These are phyloP conservation scores for Arthrobotrys sphaeroides DNA, from an alignment of 2,329 filamentous ascomycete species.

Conservation along the genomic window DNA sequence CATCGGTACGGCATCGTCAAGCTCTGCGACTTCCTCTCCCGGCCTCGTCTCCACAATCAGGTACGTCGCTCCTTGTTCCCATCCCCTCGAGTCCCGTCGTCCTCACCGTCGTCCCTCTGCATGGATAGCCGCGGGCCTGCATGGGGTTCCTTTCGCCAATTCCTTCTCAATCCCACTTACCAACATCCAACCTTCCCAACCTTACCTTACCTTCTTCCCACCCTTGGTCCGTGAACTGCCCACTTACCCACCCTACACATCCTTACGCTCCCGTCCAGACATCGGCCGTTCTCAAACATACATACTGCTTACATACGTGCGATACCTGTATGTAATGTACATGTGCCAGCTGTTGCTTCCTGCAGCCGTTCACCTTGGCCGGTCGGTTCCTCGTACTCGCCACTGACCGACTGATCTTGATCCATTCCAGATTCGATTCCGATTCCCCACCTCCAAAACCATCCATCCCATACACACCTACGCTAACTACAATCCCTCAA, in stretches of 20 bases:
- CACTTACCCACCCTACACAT: no score
- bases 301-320: background rate
- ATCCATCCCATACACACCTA: background rate
- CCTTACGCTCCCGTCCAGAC: no score
- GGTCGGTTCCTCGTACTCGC: slow-evolving; percentile 27
- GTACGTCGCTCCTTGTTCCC: background rate
- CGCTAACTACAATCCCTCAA: background rate
- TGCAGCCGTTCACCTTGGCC: background rate
- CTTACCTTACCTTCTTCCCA: background rate
- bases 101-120: slow-evolving; percentile 1
- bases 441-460: slow-evolving; percentile 36
- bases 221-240: no score
- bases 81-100: background rate
- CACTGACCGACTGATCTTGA: slow-evolving; percentile 28
- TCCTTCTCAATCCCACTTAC: slow-evolving; percentile 36
- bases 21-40: background rate
- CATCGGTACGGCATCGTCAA: no score
- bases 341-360: background rate
- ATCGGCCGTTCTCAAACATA: no score
- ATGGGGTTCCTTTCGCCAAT: slow-evolving; percentile 48
- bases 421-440: slow-evolving; percentile 41
- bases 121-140: slow-evolving; percentile 49
- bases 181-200: background rate
- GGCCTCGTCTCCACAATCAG: background rate
- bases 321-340: background rate